A percentile compares a stretch with the other conserved stretches of the same genome.
phyloP scores from a whole-genome alignment of 805 yeast species.

The Danielia reshetovae region DNA sequence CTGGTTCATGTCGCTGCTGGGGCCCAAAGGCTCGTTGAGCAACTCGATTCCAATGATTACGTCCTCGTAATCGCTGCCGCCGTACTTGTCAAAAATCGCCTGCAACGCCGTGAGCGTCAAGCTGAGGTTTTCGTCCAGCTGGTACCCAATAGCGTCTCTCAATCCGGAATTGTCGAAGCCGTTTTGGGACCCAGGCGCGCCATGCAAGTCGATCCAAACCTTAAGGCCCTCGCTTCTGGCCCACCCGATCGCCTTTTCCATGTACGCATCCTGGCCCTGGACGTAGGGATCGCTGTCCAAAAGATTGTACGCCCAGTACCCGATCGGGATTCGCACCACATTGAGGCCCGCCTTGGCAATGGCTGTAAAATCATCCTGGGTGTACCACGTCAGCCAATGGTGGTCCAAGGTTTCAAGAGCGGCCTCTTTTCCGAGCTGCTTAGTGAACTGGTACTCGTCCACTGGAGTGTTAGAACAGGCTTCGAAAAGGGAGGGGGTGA shows the following conservation, averaged over 20 bases:
- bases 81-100: constrained; percentile 59
- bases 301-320: constrained; percentile 84
- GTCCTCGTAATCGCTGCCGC: constrained; percentile 55
- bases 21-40: constrained; percentile 86
- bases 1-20: constrained; percentile 53
- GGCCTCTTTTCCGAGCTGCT: constrained; percentile 55
- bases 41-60: constrained; percentile 81
- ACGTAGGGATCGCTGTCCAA: constrained; percentile 78
- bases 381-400: constrained; percentile 80
- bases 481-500: constrained; percentile 72
- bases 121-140: constrained; percentile 11
- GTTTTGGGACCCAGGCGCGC: constrained; percentile 95
- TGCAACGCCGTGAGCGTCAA: constrained; percentile 55
- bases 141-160: constrained; percentile 45
- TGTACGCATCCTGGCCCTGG: constrained; percentile 68
- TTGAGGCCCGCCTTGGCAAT: constrained; percentile 69
- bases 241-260: constrained; percentile 80
- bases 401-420: constrained; percentile 45
- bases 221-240: constrained; percentile 55
- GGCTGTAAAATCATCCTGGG: constrained; percentile 62
- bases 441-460: constrained; percentile 74
- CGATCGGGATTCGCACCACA: constrained; percentile 85
- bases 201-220: constrained; percentile 92
- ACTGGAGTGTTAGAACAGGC: constrained; percentile 59
- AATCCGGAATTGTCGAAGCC: constrained; percentile 94